A percentile compares a stretch with the other conserved stretches of the same genome.
phyloP scores from a whole-genome alignment of 345 rosid species.

The Laguncularia racemosa region DNA sequence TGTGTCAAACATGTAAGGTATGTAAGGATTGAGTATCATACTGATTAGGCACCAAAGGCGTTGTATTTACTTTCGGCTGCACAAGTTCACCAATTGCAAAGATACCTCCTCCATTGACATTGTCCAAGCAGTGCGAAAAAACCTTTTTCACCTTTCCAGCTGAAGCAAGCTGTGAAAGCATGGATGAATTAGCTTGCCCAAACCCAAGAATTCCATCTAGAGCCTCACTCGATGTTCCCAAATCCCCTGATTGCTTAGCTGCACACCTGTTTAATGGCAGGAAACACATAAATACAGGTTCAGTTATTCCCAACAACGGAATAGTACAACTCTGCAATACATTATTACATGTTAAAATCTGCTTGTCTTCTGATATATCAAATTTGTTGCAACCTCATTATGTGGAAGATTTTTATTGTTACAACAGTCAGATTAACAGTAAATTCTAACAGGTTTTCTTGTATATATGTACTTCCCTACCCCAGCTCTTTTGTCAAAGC shows the following conservation, averaged over 20 bases:
- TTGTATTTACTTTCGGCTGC: conserved; percentile 56
- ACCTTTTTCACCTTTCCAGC: conserved; percentile 50
- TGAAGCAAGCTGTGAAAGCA: conserved; percentile 76
- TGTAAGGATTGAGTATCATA: conserved; percentile 31
- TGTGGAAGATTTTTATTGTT: too few species aligned
- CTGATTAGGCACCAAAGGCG: conserved; percentile 72
- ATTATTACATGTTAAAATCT: too few species aligned
- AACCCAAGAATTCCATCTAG: conserved; percentile 89
- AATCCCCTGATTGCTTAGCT: conserved; percentile 62
- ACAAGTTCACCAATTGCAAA: conserved; percentile 71
- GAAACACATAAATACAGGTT: conserved; percentile 5
- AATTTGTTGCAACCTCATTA: too few species aligned
- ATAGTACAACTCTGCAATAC: too few species aligned
- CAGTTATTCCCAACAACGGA: neutral
- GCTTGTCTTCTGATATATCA: too few species aligned
- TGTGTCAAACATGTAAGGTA: neutral
- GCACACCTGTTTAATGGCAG: conserved; percentile 49
- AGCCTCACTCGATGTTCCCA: conserved; percentile 48
- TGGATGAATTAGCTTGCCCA: conserved; percentile 78
- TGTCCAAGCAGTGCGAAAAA: conserved; percentile 86
- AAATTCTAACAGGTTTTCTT: too few species aligned
- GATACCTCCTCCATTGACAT: conserved; percentile 70
- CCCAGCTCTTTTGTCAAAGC: neutral
- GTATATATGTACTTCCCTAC: too few species aligned
- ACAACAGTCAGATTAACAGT: too few species aligned